Evolutionary conservation across 768 basidiomycete species (phyloP).

Genomic region (Lentinula edodes): DNA sequence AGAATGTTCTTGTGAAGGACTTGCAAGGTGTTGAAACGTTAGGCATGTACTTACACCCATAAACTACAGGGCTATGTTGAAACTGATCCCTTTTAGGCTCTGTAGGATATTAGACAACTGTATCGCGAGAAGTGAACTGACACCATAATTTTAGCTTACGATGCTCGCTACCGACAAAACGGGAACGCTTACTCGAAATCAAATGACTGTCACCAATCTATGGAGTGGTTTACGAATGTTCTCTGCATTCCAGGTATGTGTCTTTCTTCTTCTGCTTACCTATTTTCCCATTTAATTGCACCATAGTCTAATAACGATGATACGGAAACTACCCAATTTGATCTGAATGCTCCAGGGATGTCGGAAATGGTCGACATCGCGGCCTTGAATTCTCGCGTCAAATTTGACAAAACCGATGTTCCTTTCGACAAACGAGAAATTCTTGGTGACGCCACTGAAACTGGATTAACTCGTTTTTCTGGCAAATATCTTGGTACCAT

Average conservation of each 20-base stretch:
- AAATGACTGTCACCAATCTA: constrained; percentile 69
- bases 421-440: constrained; percentile 58
- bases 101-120: constrained; percentile 10
- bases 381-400: constrained; percentile 63
- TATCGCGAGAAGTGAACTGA: not conserved
- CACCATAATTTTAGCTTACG: constrained; percentile 35
- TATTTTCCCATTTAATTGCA: not conserved
- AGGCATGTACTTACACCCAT: constrained; percentile 47
- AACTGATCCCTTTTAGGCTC: constrained; percentile 10
- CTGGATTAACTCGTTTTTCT: constrained; percentile 64
- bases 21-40: constrained; percentile 70
- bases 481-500: constrained; percentile 44
- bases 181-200: constrained; percentile 64
- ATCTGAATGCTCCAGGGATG: constrained; percentile 54
- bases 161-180: constrained; percentile 70
- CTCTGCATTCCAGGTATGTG: constrained; percentile 51
- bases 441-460: constrained; percentile 72
- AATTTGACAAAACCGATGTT: constrained; percentile 60
- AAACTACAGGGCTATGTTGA: not conserved
- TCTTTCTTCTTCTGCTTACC: not conserved
- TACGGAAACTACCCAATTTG: constrained; percentile 42
- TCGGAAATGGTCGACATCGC: constrained; percentile 58
- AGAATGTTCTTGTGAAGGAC: constrained; percentile 70
- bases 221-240: constrained; percentile 63
- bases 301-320: constrained; percentile 62